Evolutionary conservation across 2,329 filamentous ascomycete species (phyloP).

Genomic region (Fusarium pininemorale): DNA sequence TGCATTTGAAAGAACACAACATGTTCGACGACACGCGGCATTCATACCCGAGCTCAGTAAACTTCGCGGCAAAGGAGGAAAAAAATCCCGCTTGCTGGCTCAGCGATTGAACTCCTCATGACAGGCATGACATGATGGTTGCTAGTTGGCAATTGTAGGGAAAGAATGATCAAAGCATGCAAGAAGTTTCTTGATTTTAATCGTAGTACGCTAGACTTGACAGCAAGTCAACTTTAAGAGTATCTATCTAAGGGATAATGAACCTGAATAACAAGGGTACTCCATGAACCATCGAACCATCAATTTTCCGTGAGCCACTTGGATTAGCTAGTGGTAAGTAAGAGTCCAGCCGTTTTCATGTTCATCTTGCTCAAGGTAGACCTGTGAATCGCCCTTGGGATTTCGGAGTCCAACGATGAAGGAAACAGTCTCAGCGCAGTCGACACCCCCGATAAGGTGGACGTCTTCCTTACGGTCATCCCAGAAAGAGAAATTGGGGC

Average conservation of each 20-base stretch:
- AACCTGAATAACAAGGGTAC: neutral
- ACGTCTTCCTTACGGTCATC: slow-evolving; percentile 15
- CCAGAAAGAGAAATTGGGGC: slow-evolving; percentile 46
- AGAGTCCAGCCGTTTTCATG: slow-evolving; percentile 42
- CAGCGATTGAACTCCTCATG: neutral
- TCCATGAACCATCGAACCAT: neutral
- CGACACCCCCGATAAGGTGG: slow-evolving; percentile 37
- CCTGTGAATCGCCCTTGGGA: slow-evolving; percentile 33
- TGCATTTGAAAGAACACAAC: neutral
- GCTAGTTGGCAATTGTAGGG: neutral
- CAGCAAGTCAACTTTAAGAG: too few relatives aligned
- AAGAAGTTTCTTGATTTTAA: neutral
- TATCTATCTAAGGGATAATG: too few relatives aligned
- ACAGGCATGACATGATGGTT: neutral
- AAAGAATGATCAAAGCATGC: neutral
- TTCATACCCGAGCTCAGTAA: neutral
- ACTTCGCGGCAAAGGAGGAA: neutral
- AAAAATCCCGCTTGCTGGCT: accelerated
- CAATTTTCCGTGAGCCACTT: neutral
- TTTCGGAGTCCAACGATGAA: slow-evolving; percentile 39
- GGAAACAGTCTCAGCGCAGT: slow-evolving; percentile 43
- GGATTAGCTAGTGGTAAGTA: slow-evolving; percentile 7
- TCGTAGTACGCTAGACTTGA: too few relatives aligned
- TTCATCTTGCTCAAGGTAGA: slow-evolving; percentile 45
- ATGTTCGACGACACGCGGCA: neutral